Conservation (phyloP, 2,329 filamentous ascomycete genomes). For the Aaosphaeria arxii region DNA sequence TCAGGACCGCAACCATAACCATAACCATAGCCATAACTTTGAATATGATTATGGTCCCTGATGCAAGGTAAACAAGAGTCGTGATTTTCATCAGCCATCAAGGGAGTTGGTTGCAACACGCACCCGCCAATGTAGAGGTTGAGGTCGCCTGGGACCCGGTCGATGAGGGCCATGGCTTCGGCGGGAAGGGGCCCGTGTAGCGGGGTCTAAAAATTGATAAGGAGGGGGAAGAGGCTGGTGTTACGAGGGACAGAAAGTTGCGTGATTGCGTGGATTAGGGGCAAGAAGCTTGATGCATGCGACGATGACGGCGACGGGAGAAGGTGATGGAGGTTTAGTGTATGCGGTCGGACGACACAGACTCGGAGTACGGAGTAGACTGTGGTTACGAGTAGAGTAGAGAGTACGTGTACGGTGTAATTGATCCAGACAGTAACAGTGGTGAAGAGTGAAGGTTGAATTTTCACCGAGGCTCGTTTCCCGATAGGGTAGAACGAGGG, state of each 20-base stretch:
- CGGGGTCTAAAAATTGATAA: not conserved
- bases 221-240: not conserved
- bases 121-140: conserved; percentile 80
- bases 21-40: no score
- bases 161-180: conserved; percentile 55
- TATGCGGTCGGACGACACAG: not conserved
- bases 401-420: no score
- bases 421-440: no score
- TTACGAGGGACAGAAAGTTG: not conserved
- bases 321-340: not conserved
- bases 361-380: no score
- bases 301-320: not conserved
- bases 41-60: no score
- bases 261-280: not conserved
- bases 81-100: no score
- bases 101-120: conserved; percentile 23
- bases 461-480: conserved; percentile 2
- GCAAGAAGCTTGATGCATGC: not conserved
- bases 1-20: no score
- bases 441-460: not conserved
- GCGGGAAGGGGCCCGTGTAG: not conserved
- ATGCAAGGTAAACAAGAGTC: no score
- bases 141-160: conserved; percentile 65
- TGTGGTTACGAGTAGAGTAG: no score
- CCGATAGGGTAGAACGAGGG: no score